These are phyloP conservation scores for Cercospora zeae-maydis DNA, from an alignment of 2,329 filamentous ascomycete genomes.

Conservation along the genomic window DNA sequence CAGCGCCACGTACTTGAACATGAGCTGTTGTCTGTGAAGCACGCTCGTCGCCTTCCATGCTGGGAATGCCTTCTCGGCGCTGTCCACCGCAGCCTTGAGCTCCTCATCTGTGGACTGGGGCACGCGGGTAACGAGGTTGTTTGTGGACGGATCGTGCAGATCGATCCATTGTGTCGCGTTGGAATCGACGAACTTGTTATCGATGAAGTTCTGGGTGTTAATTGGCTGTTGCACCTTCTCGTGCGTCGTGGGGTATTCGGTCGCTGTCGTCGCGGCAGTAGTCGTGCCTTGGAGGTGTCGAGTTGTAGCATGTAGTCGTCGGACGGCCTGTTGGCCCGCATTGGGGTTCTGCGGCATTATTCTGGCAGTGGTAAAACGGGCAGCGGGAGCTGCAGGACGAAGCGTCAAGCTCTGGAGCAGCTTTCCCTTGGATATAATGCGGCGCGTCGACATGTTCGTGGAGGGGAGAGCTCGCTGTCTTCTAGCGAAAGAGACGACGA, in stretches of 20 bases:
- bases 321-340: slow-evolving; percentile 40
- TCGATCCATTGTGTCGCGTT: slow-evolving; percentile 70
- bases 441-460: slow-evolving; percentile 42
- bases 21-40: slow-evolving; percentile 73
- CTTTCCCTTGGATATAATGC: slow-evolving; percentile 42
- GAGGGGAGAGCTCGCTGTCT: slow-evolving; percentile 10
- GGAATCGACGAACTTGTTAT: slow-evolving; percentile 73
- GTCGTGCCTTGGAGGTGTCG: slow-evolving; percentile 52
- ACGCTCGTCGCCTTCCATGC: slow-evolving; percentile 70
- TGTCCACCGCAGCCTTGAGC: slow-evolving; percentile 69
- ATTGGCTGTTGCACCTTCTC: slow-evolving; percentile 63
- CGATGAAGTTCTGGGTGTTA: slow-evolving; percentile 76
- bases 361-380: slow-evolving; percentile 27
- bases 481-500: slow-evolving; percentile 17
- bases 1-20: slow-evolving; percentile 79
- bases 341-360: slow-evolving; percentile 35
- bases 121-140: slow-evolving; percentile 78
- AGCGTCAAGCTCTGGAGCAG: slow-evolving; percentile 40
- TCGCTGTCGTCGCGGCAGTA: slow-evolving; percentile 48
- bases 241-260: slow-evolving; percentile 66
- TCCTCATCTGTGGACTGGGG: slow-evolving; percentile 77
- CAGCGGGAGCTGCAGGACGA: slow-evolving; percentile 37
- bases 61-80: slow-evolving; percentile 71
- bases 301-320: slow-evolving; percentile 55
- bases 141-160: slow-evolving; percentile 77